Percentiles rank a stretch among this genome's conserved stretches.
These are phyloP conservation scores for Chimonanthus praecox DNA, from an alignment of 164 flowering plant genomes.

Conservation along the genomic window DNA sequence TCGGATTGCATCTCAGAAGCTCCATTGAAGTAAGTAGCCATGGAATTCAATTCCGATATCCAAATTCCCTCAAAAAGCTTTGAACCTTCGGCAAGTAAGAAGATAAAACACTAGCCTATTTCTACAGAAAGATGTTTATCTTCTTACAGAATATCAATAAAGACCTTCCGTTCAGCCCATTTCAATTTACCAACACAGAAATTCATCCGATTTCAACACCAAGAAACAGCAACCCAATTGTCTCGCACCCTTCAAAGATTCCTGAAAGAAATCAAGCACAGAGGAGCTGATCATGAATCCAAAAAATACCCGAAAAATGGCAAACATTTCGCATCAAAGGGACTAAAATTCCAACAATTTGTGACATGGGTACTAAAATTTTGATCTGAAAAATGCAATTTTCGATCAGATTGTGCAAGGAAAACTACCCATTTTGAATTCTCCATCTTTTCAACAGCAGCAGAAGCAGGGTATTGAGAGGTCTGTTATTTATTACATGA, in stretches of 20 bases:
- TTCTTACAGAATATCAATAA: background rate
- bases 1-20: slow-evolving; percentile 73
- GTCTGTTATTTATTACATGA: background rate
- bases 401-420: background rate
- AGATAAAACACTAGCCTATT: background rate
- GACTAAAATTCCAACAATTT: background rate
- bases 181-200: background rate
- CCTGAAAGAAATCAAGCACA: slow-evolving; percentile 22
- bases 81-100: background rate
- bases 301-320: background rate
- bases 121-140: background rate
- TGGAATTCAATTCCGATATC: slow-evolving; percentile 12
- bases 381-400: slow-evolving; percentile 1
- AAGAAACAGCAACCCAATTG: background rate
- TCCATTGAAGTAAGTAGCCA: slow-evolving; percentile 87
- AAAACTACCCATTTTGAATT: background rate
- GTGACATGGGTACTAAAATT: no score
- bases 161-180: slow-evolving; percentile 21
- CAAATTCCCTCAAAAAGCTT: background rate
- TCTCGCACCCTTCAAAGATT: slow-evolving; percentile 1
- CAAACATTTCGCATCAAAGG: slow-evolving; percentile 3
- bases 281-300: slow-evolving; percentile 6
- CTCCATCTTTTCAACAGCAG: background rate
- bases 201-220: background rate
- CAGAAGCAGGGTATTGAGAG: no score